Evolutionary conservation across 495 filamentous ascomycete species (phyloP), one percentile per base, ranked within the genome.

Genomic region (Penicillium bovifimosum): DNA sequence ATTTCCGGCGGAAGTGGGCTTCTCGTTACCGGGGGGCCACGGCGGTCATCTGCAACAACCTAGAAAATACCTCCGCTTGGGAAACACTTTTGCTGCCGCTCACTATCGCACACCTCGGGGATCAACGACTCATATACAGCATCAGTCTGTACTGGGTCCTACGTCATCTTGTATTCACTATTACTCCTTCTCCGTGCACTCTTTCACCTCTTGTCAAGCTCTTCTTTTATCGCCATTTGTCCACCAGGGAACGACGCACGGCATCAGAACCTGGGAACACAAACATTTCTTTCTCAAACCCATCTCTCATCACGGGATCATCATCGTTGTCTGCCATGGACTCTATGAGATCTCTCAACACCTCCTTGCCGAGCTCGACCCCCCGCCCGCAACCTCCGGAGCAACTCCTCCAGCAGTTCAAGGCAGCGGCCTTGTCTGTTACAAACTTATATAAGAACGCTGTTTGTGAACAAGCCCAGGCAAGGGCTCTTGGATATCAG

Each of bases 391-490:
- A 88, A 50, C 82, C 85, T 20, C 80, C 86, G 10, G 88, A 91
- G 64, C 79, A 93, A 62, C 82, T 96, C 35, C 80, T 95, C 41
- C 85, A 91, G 46, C 83, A 88, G 47, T 99, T 99, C 79, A 91
- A 87, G 65, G 80, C 85, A 33, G 95, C 95, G 18, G 95, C 95
- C 11, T 76, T 96, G 17, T 95, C 95, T 3, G 91, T 97, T 46
- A 97, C 95, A 41, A 92, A 91, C 56, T 84, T 99, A 27, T 97
- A 96, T 73, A 96, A 96, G 67, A 88, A 84, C 46, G 90, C 92
- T 13, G 85, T 86, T 2, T 75, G 81, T 47, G 86, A 89, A 17
- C 83, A 88, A 58, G 75, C 82, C n/a, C 84, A 86, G 54, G 79
- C 90, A 14, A 82, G 84, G 18, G 71, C 79, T 9, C 82, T 87